Percentiles rank a stretch among this genome's conserved stretches.
phyloP scores from a whole-genome alignment of 139 green algal species.

The Deuterostichococcus epilithicus region DNA sequence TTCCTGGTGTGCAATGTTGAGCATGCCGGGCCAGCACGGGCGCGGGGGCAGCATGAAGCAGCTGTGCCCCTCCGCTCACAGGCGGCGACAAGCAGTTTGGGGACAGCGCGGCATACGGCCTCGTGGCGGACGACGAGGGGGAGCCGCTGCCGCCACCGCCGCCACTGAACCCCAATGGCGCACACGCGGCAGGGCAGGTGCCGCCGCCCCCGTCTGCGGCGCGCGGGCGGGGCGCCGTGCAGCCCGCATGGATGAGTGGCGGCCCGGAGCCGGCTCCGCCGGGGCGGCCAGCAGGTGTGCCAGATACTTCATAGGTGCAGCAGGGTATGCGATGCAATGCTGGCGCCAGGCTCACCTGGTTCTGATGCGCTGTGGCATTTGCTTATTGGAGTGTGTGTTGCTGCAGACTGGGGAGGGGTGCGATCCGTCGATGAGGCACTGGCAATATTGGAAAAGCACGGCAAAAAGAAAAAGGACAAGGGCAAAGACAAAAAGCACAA shows the following conservation, averaged over 20 bases:
- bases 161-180: too few relatives aligned
- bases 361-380: too few relatives aligned
- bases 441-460: conserved; percentile 6
- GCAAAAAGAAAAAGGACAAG: conserved; percentile 1
- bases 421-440: conserved; percentile 16
- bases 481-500: conserved; percentile 15
- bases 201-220: too few relatives aligned
- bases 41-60: background rate
- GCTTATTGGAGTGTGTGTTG: background rate
- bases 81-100: conserved; percentile 11
- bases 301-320: too few relatives aligned
- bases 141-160: background rate
- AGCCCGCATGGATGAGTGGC: background rate
- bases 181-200: too few relatives aligned
- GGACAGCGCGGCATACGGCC: conserved; percentile 2
- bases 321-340: too few relatives aligned
- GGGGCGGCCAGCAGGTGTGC: background rate
- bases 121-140: conserved; percentile 14
- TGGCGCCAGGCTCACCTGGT: too few relatives aligned
- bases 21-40: too few relatives aligned
- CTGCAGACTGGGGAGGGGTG: background rate
- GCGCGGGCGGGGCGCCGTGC: background rate
- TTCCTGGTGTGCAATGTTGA: too few relatives aligned
- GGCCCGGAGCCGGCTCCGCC: background rate
- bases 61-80: conserved; percentile 5